Conservation (phyloP, 306 rosid species). For the Sesbania bispinosa region DNA sequence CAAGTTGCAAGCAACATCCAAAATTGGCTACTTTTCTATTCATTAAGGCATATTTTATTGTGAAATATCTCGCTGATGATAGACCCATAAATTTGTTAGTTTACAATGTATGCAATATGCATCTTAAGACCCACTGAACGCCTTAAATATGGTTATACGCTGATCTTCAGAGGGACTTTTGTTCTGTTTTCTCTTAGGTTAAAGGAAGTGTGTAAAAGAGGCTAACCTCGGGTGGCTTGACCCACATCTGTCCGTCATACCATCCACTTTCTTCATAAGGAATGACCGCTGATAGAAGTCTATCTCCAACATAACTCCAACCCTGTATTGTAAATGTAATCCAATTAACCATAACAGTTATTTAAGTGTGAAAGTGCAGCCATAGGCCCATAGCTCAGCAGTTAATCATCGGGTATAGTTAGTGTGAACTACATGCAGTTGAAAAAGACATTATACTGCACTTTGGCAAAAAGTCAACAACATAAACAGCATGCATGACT, state of each 20-base stretch:
- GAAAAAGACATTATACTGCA: neutral
- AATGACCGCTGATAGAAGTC: constrained; percentile 93
- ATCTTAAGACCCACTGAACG: neutral
- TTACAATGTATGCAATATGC: neutral
- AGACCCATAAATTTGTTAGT: neutral
- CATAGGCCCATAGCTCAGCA: neutral
- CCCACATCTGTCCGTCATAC: constrained; percentile 99
- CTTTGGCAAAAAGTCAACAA: constrained; percentile 11
- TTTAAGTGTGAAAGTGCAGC: constrained; percentile 3
- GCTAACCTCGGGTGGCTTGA: constrained; percentile 94
- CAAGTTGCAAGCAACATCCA: neutral
- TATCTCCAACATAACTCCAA: constrained; percentile 98
- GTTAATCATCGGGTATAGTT: neutral
- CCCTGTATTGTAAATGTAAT: constrained; percentile 52
- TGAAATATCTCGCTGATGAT: neutral
- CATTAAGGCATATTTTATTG: neutral
- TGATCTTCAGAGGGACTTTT: neutral
- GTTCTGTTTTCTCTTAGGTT: neutral
- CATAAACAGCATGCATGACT: neutral
- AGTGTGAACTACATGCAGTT: constrained; percentile 2
- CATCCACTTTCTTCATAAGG: constrained; percentile 99
- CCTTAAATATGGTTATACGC: neutral
- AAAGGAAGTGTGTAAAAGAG: constrained; percentile 16
- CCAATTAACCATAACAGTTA: neutral
- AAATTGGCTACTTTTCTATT: neutral